Conservation (phyloP, 345 rosid genomes). For the Euclidium syriacum region DNA sequence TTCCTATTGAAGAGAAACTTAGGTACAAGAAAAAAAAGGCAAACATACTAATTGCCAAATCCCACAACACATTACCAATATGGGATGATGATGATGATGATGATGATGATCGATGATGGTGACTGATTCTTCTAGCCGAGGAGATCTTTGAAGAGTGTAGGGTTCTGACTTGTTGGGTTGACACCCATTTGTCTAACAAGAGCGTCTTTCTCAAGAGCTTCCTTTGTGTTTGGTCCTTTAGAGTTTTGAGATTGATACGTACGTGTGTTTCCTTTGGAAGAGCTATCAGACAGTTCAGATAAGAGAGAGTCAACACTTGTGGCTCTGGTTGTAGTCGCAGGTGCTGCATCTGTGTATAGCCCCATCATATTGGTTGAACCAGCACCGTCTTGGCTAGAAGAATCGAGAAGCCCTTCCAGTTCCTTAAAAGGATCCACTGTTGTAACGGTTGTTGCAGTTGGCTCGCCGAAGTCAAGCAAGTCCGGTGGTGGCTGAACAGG, state of each 20-base stretch:
- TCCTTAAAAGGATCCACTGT: constrained; percentile 74
- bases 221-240: constrained; percentile 69
- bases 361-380: constrained; percentile 31
- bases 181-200: constrained; percentile 94
- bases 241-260: constrained; percentile 27
- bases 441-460: constrained; percentile 36
- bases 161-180: constrained; percentile 73
- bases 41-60: constrained; percentile 7
- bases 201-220: constrained; percentile 81
- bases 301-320: constrained; percentile 25
- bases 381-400: constrained; percentile 29
- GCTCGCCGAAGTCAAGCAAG: constrained; percentile 85
- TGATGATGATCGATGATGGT: neutral
- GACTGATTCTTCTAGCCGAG: constrained; percentile 43
- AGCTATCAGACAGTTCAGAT: constrained; percentile 29
- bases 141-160: constrained; percentile 83
- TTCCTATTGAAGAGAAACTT: constrained; percentile 22
- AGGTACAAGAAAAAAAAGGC: constrained; percentile 24
- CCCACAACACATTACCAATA: constrained; percentile 17
- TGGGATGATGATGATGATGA: constrained; percentile 1
- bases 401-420: constrained; percentile 76
- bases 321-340: constrained; percentile 25
- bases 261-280: constrained; percentile 21
- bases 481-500: constrained; percentile 70
- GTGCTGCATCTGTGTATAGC: constrained; percentile 43